phyloP scores from a whole-genome alignment of 306 rosid genomes.

The Lathyrus oleraceus region DNA sequence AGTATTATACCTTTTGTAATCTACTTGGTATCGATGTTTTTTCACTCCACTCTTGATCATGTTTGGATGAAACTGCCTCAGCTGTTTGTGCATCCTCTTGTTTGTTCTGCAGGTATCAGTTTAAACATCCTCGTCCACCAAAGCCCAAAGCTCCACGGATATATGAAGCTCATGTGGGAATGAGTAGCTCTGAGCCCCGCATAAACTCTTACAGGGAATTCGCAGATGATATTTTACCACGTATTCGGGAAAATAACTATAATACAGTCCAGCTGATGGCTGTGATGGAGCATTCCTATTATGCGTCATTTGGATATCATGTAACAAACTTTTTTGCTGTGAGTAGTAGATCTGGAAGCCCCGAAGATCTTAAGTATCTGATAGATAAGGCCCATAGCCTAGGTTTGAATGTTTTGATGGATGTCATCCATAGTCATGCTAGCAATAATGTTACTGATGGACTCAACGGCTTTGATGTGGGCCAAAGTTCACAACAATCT shows the following conservation, averaged over 20 bases:
- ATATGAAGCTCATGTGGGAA: constrained; percentile 97
- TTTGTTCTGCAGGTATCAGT: constrained; percentile 64
- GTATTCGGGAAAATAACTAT: constrained; percentile 77
- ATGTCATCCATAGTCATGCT: constrained; percentile 95
- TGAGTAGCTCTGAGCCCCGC: constrained; percentile 91
- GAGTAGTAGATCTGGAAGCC: constrained; percentile 96
- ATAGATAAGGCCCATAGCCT: constrained; percentile 92
- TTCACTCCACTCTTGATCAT: constrained; percentile 10
- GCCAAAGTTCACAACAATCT: constrained; percentile 83
- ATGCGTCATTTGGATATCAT: constrained; percentile 96
- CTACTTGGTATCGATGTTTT: background rate
- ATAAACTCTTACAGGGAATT: constrained; percentile 86
- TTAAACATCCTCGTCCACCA: constrained; percentile 70
- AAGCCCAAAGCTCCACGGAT: constrained; percentile 77
- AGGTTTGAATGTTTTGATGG: constrained; percentile 86
- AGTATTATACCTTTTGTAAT: constrained; percentile 10
- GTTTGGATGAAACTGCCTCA: constrained; percentile 15
- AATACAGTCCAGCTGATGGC: constrained; percentile 98
- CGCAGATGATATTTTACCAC: constrained; percentile 89
- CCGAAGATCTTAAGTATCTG: constrained; percentile 93
- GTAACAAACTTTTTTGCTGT: constrained; percentile 91
- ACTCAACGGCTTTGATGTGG: constrained; percentile 96
- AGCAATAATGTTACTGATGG: constrained; percentile 92
- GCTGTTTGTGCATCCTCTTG: constrained; percentile 24
- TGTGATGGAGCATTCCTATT: constrained; percentile 97